Percentiles rank a stretch among this genome's conserved stretches.
Evolutionary conservation across 805 yeast species (phyloP).

Genomic region (Metschnikowia proteae): DNA sequence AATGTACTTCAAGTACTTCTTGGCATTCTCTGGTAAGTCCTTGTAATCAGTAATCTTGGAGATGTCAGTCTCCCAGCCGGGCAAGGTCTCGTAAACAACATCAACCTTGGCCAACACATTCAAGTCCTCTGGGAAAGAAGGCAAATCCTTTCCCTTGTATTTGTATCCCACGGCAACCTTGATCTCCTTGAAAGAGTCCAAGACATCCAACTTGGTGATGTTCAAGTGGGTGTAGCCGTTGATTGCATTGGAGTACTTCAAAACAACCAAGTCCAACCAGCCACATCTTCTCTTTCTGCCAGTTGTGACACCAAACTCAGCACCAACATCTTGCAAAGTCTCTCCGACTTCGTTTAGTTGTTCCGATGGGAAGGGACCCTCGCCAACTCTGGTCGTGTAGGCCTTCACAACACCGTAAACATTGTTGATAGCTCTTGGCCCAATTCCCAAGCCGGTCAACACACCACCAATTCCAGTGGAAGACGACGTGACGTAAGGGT

Average conservation of each 20-base stretch:
- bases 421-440: constrained; percentile 79
- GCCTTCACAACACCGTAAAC: constrained; percentile 97
- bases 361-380: constrained; percentile 99
- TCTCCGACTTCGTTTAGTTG: constrained; percentile 87
- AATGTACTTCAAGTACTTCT: constrained; percentile 77
- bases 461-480: constrained; percentile 98
- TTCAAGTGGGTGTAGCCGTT: constrained; percentile 94
- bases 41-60: constrained; percentile 64
- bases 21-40: constrained; percentile 85
- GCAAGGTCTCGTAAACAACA: constrained; percentile 84
- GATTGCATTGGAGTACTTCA: constrained; percentile 84
- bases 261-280: constrained; percentile 94
- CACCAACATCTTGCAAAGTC: constrained; percentile 84
- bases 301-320: constrained; percentile 96
- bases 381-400: constrained; percentile 98
- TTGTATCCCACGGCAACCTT: constrained; percentile 83
- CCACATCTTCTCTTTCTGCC: constrained; percentile 99
- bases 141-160: constrained; percentile 69
- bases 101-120: constrained; percentile 80
- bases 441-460: constrained; percentile 91
- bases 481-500: constrained; percentile 94
- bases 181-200: constrained; percentile 85
- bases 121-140: constrained; percentile 91
- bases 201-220: constrained; percentile 92
- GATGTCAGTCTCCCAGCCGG: constrained; percentile 91